These are phyloP conservation scores for Candida frijolesensis DNA, from an alignment of 1,139 yeast genomes.

Conservation along the genomic window DNA sequence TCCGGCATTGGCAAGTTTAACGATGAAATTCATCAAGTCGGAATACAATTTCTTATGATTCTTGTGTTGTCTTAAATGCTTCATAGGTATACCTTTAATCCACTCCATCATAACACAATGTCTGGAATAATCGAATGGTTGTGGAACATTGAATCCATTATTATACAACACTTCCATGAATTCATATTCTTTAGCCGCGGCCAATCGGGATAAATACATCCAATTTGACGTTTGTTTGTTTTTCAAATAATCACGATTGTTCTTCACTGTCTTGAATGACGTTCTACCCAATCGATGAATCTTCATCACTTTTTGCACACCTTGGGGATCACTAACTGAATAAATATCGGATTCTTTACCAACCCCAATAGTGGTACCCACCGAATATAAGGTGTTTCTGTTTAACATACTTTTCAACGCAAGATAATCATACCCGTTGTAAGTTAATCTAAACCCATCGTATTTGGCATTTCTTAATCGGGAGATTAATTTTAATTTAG, in stretches of 20 bases:
- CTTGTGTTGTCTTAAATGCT: constrained; percentile 69
- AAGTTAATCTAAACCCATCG: constrained; percentile 90
- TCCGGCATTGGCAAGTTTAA: constrained; percentile 82
- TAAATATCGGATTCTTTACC: constrained; percentile 97
- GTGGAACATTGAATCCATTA: constrained; percentile 84
- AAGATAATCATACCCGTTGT: constrained; percentile 87
- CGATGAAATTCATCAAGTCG: constrained; percentile 84
- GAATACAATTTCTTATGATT: constrained; percentile 74
- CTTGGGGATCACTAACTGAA: constrained; percentile 73
- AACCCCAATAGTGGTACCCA: constrained; percentile 90
- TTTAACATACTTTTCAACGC: constrained; percentile 83
- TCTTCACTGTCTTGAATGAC: constrained; percentile 88
- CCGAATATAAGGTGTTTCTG: constrained; percentile 70
- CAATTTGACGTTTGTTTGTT: constrained; percentile 72
- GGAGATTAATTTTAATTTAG: constrained; percentile 78
- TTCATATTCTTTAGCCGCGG: constrained; percentile 90
- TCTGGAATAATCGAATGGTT: constrained; percentile 85
- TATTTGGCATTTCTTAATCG: constrained; percentile 82
- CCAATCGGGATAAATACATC: constrained; percentile 89
- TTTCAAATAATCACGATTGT: constrained; percentile 86
- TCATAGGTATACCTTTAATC: constrained; percentile 88
- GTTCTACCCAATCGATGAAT: constrained; percentile 93
- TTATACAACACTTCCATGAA: constrained; percentile 77
- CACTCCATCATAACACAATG: constrained; percentile 94
- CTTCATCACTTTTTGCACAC: constrained; percentile 72